Evolutionary conservation across 352 stramenopile species (phyloP), one percentile per base, ranked within the genome.

Genomic region (Globisporangium solare): DNA sequence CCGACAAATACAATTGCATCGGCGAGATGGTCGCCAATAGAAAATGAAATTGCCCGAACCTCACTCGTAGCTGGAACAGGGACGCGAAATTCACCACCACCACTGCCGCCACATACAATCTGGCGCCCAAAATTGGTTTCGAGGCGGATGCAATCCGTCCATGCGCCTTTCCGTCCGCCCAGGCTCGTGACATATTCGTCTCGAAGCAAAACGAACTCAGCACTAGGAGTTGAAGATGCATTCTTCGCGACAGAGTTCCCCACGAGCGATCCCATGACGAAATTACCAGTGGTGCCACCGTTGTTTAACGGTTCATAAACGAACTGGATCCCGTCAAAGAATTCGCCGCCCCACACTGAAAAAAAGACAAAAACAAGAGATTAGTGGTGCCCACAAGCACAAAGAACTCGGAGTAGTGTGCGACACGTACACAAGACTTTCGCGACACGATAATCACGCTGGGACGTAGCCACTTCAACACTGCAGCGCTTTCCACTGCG

Each of bases 261-360:
- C 3, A 88, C 5, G 6, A 92, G 58, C n/a, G 56, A 32, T 18
- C 82, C 71, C 35, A 64, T 60, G 3, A 78, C 67, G 6, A 52
- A 46, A 0, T 37, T 53, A 12, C 54, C 53, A 13, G 46, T 46
- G 14, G 68, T 60, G 2, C 39, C 62, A 3, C 10, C 45, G 6
- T 40, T 51, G 3, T 68, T 61, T 49, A 66, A 71, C 48, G 54
- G 63, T 14, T 84, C 66, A 49, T 89, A 92, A 6, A 79, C 51
- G 46, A 88, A 83, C 48, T 81, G 65, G 21, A 83, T 50, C 5
- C 84, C 84, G 22, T 94, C 77, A 41, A 94, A 83, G 54, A 86
- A 92, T 15, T 85, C 60, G 6, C 56, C 60, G 32, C 76, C 78
- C 84, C 84, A 92, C 75, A 92, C 84, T 94, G 56, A 63, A 35